Evolutionary conservation across 257 asterid genomes (phyloP), one percentile per base, ranked within the genome.

Genomic region (Solanum bukasovii): DNA sequence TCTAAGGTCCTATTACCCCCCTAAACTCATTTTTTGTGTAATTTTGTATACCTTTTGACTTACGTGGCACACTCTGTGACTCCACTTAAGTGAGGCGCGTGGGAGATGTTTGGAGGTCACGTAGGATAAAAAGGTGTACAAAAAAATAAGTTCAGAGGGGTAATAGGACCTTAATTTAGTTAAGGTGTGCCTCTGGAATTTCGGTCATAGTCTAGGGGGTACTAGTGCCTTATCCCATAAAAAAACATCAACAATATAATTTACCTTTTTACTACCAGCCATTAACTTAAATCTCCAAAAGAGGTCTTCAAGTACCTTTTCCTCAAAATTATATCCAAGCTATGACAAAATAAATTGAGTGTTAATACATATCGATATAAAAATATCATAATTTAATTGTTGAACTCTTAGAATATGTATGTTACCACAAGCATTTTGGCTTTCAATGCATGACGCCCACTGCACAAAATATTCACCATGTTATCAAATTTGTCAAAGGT

Each of bases 391-490:
- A 61, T 67, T 25, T 34, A 18, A 8, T 16, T 23, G 13, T 37
- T 13, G 20, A 5, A 38, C 31, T 35, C 16, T 31, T 35, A 37
- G 33, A 8, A 84, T 75, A 86, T 85, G 68, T 78, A 87, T 86
- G 86, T 70, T 88, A 96, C 98, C 98, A 94, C 96, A 91, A 92
- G 46, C 93, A 96, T 94, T 91, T 96, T 96, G 84, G 94, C 91
- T 93, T 94, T 95, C 93, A 96, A 87, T 92, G 99, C 99, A 95
- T 94, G 98, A 37, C 98, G 96, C 21, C 98, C 98, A 92, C 98
- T 96, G 94, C 86, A 87, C 37, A 91, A 89, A 27, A 68, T 68
- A 27, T 27, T 68, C 74, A 68, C 29, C 74, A 68, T 68, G 35
- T 65, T n/a, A 65, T 10, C 72, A 65, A 65, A 65, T 25, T 65